phyloP scores from a whole-genome alignment of 305 asterid species.

The Fraxinus albicans region DNA sequence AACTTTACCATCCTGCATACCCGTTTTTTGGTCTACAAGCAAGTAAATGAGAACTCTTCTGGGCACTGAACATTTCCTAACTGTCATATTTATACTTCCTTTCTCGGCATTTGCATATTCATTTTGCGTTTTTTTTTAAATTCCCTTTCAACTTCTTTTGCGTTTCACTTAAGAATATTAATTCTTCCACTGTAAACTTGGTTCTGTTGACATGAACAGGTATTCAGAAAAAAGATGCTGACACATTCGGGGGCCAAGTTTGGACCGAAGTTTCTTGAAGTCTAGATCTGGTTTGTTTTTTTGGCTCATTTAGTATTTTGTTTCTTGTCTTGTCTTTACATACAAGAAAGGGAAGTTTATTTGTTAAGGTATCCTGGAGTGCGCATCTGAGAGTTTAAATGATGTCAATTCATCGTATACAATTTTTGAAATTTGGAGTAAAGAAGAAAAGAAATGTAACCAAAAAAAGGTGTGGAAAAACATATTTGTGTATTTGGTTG shows the following conservation, averaged over 20 bases:
- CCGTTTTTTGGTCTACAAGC: background rate
- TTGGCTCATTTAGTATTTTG: background rate
- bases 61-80: background rate
- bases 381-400: background rate
- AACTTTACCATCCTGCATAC: background rate
- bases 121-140: background rate
- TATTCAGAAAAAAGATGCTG: background rate
- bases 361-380: background rate
- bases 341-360: background rate
- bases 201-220: background rate
- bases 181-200: background rate
- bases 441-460: background rate
- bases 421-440: background rate
- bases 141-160: background rate
- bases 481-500: background rate
- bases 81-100: background rate
- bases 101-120: background rate
- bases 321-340: background rate
- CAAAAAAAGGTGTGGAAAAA: background rate
- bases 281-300: background rate
- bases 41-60: background rate
- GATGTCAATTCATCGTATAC: background rate
- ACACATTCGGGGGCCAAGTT: background rate
- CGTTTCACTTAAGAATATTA: background rate
- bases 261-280: background rate